Conservation (phyloP, 768 basidiomycete species). For the Arthromyces matolae region DNA sequence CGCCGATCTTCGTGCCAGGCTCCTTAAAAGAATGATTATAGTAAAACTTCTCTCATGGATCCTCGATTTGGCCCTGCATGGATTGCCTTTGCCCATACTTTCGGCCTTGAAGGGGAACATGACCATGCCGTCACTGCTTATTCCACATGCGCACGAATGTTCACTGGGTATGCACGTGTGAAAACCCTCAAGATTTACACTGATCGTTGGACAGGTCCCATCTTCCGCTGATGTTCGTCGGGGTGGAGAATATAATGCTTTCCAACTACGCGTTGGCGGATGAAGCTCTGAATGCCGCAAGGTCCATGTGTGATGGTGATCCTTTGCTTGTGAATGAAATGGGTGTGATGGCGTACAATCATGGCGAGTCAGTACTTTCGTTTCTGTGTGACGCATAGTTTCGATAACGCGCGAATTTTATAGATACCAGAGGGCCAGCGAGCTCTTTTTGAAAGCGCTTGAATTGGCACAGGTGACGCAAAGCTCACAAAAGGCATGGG, state of each 20-base stretch:
- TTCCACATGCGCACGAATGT: slow-evolving; percentile 93
- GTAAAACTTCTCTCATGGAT: slow-evolving; percentile 96
- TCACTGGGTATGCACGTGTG: slow-evolving; percentile 70
- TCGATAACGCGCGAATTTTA: neutral
- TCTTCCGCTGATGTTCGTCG: slow-evolving; percentile 90
- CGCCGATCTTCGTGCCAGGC: neutral
- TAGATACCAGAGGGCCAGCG: slow-evolving; percentile 71
- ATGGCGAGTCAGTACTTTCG: slow-evolving; percentile 59
- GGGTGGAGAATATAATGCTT: slow-evolving; percentile 96
- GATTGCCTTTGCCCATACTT: slow-evolving; percentile 97
- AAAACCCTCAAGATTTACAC: neutral
- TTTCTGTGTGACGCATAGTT: neutral
- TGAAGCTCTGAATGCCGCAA: slow-evolving; percentile 83
- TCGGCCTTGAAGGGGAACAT: slow-evolving; percentile 95
- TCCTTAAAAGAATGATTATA: slow-evolving; percentile 25
- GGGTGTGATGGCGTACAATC: slow-evolving; percentile 89
- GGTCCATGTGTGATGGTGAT: slow-evolving; percentile 79
- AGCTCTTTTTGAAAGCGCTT: slow-evolving; percentile 71
- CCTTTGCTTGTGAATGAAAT: slow-evolving; percentile 89
- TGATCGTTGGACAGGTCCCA: slow-evolving; percentile 65
- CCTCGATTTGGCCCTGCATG: slow-evolving; percentile 94
- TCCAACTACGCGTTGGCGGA: slow-evolving; percentile 79
- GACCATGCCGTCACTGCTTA: slow-evolving; percentile 98
- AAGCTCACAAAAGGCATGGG: slow-evolving; percentile 81
- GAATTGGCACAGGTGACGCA: slow-evolving; percentile 83